Base-by-base conservation (phyloP, 257 asterid genomes). In the Coffea canephora region DNA sequence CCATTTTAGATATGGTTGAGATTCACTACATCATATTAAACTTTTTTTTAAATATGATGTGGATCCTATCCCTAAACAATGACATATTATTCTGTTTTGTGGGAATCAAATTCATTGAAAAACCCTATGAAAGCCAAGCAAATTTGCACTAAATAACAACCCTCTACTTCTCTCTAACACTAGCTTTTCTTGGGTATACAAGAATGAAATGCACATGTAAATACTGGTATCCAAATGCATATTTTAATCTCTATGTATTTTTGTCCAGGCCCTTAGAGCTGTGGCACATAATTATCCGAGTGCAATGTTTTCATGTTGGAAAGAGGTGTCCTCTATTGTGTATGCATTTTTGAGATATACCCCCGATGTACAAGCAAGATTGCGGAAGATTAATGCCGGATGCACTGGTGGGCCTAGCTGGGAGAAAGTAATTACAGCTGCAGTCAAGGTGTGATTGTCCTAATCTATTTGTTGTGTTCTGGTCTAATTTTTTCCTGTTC, bases 211-310 rank as follows among this genome's bases (percentile, higher is more conserved):
- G 62, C 65, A 21, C 25, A 5, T 62, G 59, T 41, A 15, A 72
- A 43, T 59, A 45, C 66, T 34, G 25, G 34, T n/a, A 45, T 73
- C 64, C 45, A 50, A 79, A 69, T 23, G 45, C 52, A 73, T 80
- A 68, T 59, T 74, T 57, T 11, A 62, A 49, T 62, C 72, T 61
- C 23, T 73, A 64, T 23, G 27, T 79, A 52, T 52, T 64, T 82
- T 71, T 73, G 80, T 88, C 88, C 91, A 95, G 99, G 99, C 98
- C 80, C 90, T 93, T 52, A 95, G 89, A 89, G 90, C 96, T 85
- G 83, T 93, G 87, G 94, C 98, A 19, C 99, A 95, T 87, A 95
- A 91, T 89, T 93, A 93, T 84, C 99, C 98, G 70, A 89, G 87
- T 75, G 88, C 85, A 82, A 84, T 89, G 82, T 84, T 88, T 83